A percentile compares a stretch with the other conserved stretches of the same genome.
Evolutionary conservation across 805 yeast genomes (phyloP).

Genomic region (Candida oleophila): DNA sequence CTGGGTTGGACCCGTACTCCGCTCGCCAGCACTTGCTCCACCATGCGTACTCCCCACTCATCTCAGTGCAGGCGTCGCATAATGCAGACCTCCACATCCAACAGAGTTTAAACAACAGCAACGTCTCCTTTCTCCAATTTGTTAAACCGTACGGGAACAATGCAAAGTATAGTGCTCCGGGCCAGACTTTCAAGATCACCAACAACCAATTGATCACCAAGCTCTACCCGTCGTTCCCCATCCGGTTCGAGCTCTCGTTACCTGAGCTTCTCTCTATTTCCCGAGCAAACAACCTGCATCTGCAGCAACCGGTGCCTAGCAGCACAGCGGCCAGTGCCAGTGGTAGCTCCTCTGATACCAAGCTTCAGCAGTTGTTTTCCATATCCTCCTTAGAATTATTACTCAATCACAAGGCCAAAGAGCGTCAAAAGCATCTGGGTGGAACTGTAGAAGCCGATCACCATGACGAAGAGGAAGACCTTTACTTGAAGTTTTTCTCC

Average conservation of each 20-base stretch:
- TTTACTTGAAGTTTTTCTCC: conserved; percentile 59
- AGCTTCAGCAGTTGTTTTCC: conserved; percentile 32
- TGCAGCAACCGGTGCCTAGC: conserved; percentile 1
- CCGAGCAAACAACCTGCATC: conserved; percentile 12
- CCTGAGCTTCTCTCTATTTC: conserved; percentile 38
- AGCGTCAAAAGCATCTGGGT: no score
- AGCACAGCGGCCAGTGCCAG: conserved; percentile 16
- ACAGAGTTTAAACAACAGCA: conserved; percentile 33
- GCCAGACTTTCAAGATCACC: conserved; percentile 46
- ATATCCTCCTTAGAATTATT: conserved; percentile 36
- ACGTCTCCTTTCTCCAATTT: conserved; percentile 45
- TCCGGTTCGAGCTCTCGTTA: conserved; percentile 50
- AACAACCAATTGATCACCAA: conserved; percentile 52
- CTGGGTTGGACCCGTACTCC: conserved; percentile 37
- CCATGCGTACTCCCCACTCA: conserved; percentile 51
- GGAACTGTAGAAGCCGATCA: neutral
- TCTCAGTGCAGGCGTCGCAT: conserved; percentile 48
- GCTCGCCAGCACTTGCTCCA: conserved; percentile 42
- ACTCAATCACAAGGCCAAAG: conserved; percentile 15
- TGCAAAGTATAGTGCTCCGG: conserved; percentile 40
- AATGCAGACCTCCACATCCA: conserved; percentile 46
- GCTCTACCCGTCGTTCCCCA: conserved; percentile 51
- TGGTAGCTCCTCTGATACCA: conserved; percentile 15
- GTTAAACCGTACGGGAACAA: conserved; percentile 56
- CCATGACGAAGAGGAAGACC: conserved; percentile 13